Percentiles rank a stretch among this genome's conserved stretches.
Conservation (phyloP, 2,329 filamentous ascomycete genomes). For the Neofusicoccum cordaticola region DNA sequence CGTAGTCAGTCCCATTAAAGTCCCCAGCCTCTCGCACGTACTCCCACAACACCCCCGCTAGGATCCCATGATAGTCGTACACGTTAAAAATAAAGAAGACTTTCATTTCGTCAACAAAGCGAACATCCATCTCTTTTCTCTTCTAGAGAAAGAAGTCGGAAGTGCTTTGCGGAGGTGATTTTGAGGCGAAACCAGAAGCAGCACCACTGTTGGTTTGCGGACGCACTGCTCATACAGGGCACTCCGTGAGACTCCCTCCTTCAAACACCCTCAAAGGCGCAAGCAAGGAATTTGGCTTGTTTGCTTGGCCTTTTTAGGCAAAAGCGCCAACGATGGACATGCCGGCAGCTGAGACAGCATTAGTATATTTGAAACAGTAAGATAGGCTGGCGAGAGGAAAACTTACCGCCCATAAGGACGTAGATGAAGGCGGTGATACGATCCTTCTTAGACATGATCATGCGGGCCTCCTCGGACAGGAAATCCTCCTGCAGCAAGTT, state of each 20-base stretch:
- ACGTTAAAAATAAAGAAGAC: background rate
- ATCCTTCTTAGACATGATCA: conserved; percentile 49
- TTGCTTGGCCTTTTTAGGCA: conserved; percentile 23
- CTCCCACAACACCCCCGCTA: background rate
- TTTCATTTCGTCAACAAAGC: background rate
- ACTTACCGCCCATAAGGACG: conserved; percentile 32
- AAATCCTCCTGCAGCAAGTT: conserved; percentile 86
- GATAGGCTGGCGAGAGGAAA: too few relatives aligned
- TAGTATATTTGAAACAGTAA: background rate
- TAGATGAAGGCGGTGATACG: conserved; percentile 53
- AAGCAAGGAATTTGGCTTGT: background rate
- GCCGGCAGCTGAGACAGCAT: conserved; percentile 25
- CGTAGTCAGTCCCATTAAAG: background rate
- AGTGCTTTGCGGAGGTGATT: background rate
- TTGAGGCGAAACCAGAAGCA: too few relatives aligned
- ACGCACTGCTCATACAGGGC: too few relatives aligned
- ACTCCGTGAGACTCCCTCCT: background rate
- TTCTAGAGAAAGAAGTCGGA: background rate
- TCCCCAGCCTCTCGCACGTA: background rate
- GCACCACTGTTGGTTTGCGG: too few relatives aligned
- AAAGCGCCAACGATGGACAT: conserved; percentile 39
- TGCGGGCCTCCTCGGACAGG: conserved; percentile 52
- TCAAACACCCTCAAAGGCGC: background rate
- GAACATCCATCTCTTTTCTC: too few relatives aligned
- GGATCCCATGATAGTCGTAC: background rate